phyloP scores from a whole-genome alignment of 192 early-diverging fungal genomes.

The Backusella psychrophila region DNA sequence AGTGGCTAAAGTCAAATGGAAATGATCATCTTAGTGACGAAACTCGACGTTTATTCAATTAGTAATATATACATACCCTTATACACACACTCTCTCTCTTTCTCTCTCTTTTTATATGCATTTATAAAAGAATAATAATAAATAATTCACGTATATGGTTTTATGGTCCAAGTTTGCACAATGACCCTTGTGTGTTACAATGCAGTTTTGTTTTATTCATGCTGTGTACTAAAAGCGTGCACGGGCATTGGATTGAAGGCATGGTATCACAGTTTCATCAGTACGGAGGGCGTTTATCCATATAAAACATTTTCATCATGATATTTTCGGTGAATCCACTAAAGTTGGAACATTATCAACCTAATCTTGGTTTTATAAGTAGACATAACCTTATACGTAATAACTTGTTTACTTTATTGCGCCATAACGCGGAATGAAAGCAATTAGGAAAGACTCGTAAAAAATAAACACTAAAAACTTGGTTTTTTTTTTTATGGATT shows the following conservation, averaged over 20 bases:
- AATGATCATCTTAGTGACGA: background rate
- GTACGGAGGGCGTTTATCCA: no score
- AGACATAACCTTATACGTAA: no score
- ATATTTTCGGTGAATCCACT: no score
- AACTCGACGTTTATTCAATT: background rate
- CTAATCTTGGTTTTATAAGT: no score
- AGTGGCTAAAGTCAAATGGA: background rate
- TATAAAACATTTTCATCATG: no score
- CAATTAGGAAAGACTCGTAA: background rate
- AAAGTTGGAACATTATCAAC: no score
- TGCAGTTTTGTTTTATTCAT: background rate
- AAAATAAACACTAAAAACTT: no score
- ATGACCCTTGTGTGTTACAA: background rate
- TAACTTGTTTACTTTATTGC: background rate
- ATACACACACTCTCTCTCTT: background rate
- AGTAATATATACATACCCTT: background rate
- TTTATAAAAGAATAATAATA: background rate
- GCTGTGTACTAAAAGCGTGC: background rate
- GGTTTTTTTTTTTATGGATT: background rate
- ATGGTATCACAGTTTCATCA: no score
- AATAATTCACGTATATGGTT: background rate
- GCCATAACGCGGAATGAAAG: background rate
- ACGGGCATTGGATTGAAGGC: background rate
- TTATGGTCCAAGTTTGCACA: background rate
- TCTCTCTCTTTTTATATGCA: background rate